These are phyloP conservation scores for Phytopythium cucurbitacearum DNA, from an alignment of 352 stramenopile genomes.

Conservation along the genomic window DNA sequence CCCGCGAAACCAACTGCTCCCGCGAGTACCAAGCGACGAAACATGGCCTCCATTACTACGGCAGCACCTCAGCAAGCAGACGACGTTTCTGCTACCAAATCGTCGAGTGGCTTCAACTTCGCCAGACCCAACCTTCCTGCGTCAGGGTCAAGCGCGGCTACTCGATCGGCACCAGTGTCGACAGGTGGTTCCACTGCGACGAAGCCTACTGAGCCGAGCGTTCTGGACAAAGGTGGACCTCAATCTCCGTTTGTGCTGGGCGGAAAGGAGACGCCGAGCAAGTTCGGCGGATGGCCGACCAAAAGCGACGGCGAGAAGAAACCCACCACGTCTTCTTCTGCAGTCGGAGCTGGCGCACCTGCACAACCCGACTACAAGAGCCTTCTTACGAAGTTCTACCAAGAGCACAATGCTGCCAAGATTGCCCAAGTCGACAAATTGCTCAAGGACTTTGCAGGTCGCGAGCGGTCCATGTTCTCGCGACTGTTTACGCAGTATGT, in stretches of 20 bases:
- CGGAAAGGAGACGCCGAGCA: conserved; percentile 18
- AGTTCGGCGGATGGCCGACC: conserved; percentile 14
- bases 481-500: conserved; percentile 62
- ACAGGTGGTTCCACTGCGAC: not conserved
- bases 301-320: conserved; percentile 5
- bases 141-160: conserved; percentile 6
- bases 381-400: conserved; percentile 58
- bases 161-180: not conserved
- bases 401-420: conserved; percentile 55
- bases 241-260: conserved; percentile 20
- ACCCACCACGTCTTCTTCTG: conserved; percentile 6
- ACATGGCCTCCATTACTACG: conserved; percentile 12
- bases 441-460: conserved; percentile 44
- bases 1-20: conserved; percentile 25
- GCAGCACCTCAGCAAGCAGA: too few relatives aligned
- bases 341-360: conserved; percentile 2
- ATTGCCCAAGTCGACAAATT: conserved; percentile 41
- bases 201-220: not conserved
- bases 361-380: conserved; percentile 33
- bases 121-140: conserved; percentile 10
- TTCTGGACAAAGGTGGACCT: not conserved
- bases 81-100: not conserved
- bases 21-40: conserved; percentile 38
- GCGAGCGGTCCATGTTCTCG: conserved; percentile 57
- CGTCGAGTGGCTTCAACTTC: conserved; percentile 21